Conservation (phyloP, 306 rosid genomes). For the Lathyrus oleraceus region DNA sequence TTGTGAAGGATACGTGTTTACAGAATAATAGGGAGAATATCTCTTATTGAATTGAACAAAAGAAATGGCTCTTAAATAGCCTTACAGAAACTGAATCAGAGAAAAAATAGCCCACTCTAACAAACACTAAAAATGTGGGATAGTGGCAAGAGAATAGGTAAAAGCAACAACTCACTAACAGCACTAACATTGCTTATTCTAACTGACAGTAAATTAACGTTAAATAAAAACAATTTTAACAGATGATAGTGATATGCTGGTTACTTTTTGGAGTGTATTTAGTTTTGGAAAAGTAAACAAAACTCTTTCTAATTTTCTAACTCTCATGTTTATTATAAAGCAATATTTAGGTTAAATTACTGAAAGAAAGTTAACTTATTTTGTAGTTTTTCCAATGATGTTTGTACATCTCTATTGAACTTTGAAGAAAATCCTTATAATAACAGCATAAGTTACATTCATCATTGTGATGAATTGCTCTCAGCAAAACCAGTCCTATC, state of each 20-base stretch:
- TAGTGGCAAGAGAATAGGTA: too few relatives aligned
- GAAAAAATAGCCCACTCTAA: too few relatives aligned
- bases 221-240: too few relatives aligned
- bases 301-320: conserved; percentile 3
- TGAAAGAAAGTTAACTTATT: not conserved
- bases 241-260: conserved; percentile 64
- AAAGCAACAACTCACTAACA: too few relatives aligned
- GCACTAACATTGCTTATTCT: too few relatives aligned
- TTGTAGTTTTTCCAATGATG: conserved; percentile 64
- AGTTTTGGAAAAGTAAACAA: conserved; percentile 58
- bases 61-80: too few relatives aligned
- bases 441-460: conserved; percentile 61
- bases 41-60: too few relatives aligned
- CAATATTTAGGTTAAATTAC: not conserved
- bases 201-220: too few relatives aligned
- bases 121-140: too few relatives aligned
- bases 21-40: too few relatives aligned
- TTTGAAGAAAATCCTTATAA: conserved; percentile 65
- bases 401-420: conserved; percentile 58
- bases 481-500: conserved; percentile 54
- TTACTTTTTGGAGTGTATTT: conserved; percentile 65
- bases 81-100: too few relatives aligned
- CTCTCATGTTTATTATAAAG: conserved; percentile 12
- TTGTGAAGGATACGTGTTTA: too few relatives aligned
- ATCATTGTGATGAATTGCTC: conserved; percentile 60